These are phyloP conservation scores for Magnusiomyces tetraspermus DNA, from an alignment of 1,139 yeast species.

Conservation along the genomic window DNA sequence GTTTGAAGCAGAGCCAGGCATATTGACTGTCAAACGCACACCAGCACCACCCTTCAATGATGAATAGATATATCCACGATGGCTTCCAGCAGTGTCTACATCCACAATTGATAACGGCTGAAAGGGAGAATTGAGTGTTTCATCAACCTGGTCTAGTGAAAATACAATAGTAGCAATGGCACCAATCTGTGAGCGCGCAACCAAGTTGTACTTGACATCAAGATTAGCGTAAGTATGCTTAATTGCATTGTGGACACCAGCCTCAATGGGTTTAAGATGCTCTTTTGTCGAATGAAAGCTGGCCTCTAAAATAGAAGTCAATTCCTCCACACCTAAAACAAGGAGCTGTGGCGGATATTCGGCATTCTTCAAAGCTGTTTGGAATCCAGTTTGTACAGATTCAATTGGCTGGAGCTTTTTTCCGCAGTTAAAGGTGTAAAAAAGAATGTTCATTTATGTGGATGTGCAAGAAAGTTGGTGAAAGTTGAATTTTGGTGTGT, in stretches of 20 bases:
- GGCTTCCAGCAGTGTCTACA: constrained; percentile 24
- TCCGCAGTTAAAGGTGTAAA: constrained; percentile 26
- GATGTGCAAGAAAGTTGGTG: neutral
- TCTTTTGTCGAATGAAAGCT: constrained; percentile 39
- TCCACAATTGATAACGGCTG: constrained; percentile 26
- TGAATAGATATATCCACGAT: constrained; percentile 53
- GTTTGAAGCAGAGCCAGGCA: constrained; percentile 9
- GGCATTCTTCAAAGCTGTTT: neutral
- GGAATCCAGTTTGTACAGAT: neutral
- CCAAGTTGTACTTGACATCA: constrained; percentile 35
- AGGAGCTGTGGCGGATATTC: constrained; percentile 31
- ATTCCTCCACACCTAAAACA: constrained; percentile 69
- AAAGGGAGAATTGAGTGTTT: constrained; percentile 24
- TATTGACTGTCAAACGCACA: constrained; percentile 38
- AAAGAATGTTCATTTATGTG: constrained; percentile 3
- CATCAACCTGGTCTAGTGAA: constrained; percentile 25
- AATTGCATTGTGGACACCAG: constrained; percentile 38
- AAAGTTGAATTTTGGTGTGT: neutral
- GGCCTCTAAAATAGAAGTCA: constrained; percentile 57
- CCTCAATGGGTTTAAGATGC: constrained; percentile 37
- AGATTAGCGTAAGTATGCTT: constrained; percentile 27
- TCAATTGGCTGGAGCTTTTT: constrained; percentile 9
- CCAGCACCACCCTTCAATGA: constrained; percentile 72
- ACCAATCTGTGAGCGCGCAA: constrained; percentile 47
- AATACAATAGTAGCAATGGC: constrained; percentile 56